These are phyloP conservation scores for Trichomonascaceae sp. DNA, from an alignment of 1,139 yeast genomes.

Conservation along the genomic window DNA sequence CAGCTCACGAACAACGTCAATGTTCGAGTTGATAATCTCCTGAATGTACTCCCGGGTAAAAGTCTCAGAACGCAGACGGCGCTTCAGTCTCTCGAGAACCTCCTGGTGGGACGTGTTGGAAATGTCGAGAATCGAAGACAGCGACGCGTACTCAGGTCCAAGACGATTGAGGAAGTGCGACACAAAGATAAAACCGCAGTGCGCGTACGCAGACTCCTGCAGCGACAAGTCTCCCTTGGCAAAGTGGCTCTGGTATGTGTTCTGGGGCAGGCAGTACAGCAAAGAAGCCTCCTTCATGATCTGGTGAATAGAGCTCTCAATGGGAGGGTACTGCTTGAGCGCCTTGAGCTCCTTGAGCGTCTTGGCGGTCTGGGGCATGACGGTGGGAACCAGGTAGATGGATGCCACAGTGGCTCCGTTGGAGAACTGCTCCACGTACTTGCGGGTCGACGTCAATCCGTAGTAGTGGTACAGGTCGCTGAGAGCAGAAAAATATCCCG, in stretches of 20 bases:
- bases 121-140: conserved; percentile 51
- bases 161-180: conserved; percentile 89
- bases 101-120: conserved; percentile 52
- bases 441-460: conserved; percentile 72
- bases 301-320: conserved; percentile 73
- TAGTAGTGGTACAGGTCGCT: conserved; percentile 83
- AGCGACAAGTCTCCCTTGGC: conserved; percentile 70
- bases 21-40: conserved; percentile 60
- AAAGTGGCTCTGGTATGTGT: conserved; percentile 64
- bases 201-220: conserved; percentile 91
- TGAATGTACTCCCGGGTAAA: conserved; percentile 76
- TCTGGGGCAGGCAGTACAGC: conserved; percentile 82
- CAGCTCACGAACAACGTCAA: conserved; percentile 64
- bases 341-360: conserved; percentile 24
- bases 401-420: conserved; percentile 83
- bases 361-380: conserved; percentile 25
- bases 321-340: conserved; percentile 30
- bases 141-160: conserved; percentile 77
- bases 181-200: conserved; percentile 83
- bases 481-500: conserved; percentile 80
- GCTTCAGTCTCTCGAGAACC: conserved; percentile 67
- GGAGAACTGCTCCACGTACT: conserved; percentile 87
- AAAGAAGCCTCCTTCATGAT: conserved; percentile 90
- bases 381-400: conserved; percentile 59
- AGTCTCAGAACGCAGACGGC: conserved; percentile 85